Evolutionary conservation across 1,139 yeast species (phyloP), one percentile per base, ranked within the genome.

Genomic region (Nakaseomyces glabratus): DNA sequence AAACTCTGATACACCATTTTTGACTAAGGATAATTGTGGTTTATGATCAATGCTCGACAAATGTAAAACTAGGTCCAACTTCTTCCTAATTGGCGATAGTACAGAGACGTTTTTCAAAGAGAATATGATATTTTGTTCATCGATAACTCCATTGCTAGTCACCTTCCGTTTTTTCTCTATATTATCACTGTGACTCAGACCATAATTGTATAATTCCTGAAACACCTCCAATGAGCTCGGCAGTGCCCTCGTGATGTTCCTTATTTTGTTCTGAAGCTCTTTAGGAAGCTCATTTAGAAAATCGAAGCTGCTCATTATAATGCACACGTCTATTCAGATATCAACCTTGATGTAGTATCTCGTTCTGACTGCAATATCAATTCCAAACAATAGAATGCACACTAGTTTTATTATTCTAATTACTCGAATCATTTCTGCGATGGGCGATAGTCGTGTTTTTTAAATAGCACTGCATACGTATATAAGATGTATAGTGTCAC

Each of bases 21-120:
- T 66, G 9, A 62, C 47, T 18, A 70, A 48, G 1, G 72, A 66
- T 16, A 70, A 36, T 20, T 61, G 55, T 8, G 68, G 68, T 22
- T 49, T 51, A 21, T 51, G 52, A 4, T 52, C 48, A 3, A 36
- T 31, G 19, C 51, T 44, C 4, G 60, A 56, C 11, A 56, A 33
- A 32, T 57, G 48, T 4, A 65, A 49, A 3, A 47, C 39, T 20
- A 56, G 38, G 30, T 51, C 44, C 34, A 70, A 40, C 46, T 68
- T 70, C 52, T 69, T 70, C 39, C 76, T 60, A 20, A 71, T 38
- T 6, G 76, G 76, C 1, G 75, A 67, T 35, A 69, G 66, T 23
- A 69, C 62, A 1, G 76, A 68, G 2, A 69, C 55, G 11, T 69
- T 72, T 14, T 63, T 62, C 9, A 71, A 46, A 40, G 66, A 68